Conservation (phyloP, 306 rosid species). For the Cyclanthera cordifolia region DNA sequence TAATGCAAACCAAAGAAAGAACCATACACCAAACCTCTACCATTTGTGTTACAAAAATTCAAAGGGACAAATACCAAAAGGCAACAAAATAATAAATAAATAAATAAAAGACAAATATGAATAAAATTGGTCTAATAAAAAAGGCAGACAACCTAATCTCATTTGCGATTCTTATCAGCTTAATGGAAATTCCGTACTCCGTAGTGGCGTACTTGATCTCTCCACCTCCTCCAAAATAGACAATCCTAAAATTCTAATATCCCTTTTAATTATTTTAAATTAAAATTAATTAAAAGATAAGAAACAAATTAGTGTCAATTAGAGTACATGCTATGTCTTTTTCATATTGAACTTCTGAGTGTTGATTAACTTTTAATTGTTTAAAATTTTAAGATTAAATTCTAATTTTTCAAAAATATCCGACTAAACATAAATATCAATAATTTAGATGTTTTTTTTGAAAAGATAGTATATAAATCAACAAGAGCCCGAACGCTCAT, state of each 20-base stretch:
- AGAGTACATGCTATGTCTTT: neutral
- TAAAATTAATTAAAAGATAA: neutral
- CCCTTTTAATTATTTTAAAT: neutral
- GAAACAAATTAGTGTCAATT: too few species aligned
- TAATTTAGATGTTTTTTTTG: too few species aligned
- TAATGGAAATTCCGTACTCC: conserved; percentile 13
- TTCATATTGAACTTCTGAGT: neutral
- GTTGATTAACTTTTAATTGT: too few species aligned
- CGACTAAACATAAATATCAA: too few species aligned
- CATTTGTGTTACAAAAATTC: neutral
- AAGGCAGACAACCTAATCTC: conserved; percentile 6
- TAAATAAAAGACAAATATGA: neutral
- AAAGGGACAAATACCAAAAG: neutral
- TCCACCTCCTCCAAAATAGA: neutral
- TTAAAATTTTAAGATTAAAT: too few species aligned
- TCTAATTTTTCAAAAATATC: too few species aligned
- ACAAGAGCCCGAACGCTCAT: too few species aligned
- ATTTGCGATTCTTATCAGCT: neutral
- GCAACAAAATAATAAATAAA: neutral
- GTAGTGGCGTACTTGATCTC: neutral
- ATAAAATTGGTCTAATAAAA: neutral
- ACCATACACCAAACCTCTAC: too few species aligned
- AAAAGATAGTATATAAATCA: too few species aligned
- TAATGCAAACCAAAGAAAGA: too few species aligned
- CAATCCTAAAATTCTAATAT: neutral